phyloP scores from a whole-genome alignment of 164 flowering plant genomes.

The Brasenia schreberi region DNA sequence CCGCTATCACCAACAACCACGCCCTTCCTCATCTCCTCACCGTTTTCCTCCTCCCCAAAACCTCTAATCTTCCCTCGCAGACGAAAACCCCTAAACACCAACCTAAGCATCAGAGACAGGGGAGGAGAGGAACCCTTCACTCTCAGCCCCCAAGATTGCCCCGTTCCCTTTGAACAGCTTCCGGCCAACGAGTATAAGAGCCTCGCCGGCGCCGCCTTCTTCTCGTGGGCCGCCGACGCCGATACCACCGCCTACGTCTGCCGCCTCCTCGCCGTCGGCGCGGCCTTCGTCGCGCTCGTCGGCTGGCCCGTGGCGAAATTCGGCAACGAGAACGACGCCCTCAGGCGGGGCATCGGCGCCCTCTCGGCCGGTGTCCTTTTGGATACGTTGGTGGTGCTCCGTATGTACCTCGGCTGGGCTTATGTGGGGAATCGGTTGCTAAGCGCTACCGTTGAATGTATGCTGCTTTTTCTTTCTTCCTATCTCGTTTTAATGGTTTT shows the following conservation, averaged over 20 bases:
- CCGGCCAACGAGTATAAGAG: constrained; percentile 73
- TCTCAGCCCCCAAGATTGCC: constrained; percentile 34
- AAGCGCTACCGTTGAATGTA: constrained; percentile 94
- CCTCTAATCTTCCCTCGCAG: too few species aligned
- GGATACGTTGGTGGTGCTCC: constrained; percentile 60
- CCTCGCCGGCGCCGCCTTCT: constrained; percentile 57
- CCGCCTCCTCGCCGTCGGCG: constrained; percentile 42
- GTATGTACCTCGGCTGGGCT: constrained; percentile 97
- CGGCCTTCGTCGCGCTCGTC: constrained; percentile 44
- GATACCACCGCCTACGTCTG: constrained; percentile 27
- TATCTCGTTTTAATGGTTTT: not conserved
- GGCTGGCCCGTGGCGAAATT: constrained; percentile 82
- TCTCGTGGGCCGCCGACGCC: constrained; percentile 73
- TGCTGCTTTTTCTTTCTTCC: not conserved
- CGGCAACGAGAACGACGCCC: constrained; percentile 46
- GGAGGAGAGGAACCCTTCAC: too few species aligned
- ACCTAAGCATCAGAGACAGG: too few species aligned
- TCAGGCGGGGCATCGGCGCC: constrained; percentile 34
- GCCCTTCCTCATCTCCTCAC: too few species aligned
- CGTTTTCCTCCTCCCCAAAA: too few species aligned
- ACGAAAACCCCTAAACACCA: too few species aligned
- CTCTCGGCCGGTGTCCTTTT: constrained; percentile 56
- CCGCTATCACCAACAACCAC: too few species aligned
- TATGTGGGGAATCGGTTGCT: constrained; percentile 89
- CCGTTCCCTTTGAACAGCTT: constrained; percentile 83